phyloP scores from a whole-genome alignment of 352 stramenopile species.

The Phytophthora colocasiae region DNA sequence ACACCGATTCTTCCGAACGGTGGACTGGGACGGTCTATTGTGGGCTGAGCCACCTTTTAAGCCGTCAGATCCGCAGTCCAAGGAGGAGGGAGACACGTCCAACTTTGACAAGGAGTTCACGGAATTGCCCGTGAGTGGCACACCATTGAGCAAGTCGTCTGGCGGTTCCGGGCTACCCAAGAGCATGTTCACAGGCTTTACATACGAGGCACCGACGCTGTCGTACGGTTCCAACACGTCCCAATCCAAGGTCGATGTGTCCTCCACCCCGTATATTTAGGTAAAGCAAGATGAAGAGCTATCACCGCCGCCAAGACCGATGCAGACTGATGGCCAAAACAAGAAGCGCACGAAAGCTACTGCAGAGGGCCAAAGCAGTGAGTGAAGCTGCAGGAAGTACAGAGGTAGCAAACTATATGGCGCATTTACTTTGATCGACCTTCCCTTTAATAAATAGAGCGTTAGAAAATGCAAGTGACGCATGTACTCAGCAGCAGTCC shows the following conservation, averaged over 20 bases:
- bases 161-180: constrained; percentile 66
- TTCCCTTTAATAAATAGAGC: constrained; percentile 48
- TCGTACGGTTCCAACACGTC: constrained; percentile 89
- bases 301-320: constrained; percentile 15
- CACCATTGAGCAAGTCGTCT: constrained; percentile 76
- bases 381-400: constrained; percentile 35
- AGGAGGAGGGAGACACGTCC: constrained; percentile 87
- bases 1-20: constrained; percentile 85
- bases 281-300: constrained; percentile 24
- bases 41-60: constrained; percentile 90
- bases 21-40: constrained; percentile 90
- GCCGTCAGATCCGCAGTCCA: constrained; percentile 83
- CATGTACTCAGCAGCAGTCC: constrained; percentile 9
- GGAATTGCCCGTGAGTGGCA: constrained; percentile 83
- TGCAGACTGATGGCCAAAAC: constrained; percentile 11
- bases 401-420: constrained; percentile 23
- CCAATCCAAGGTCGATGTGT: constrained; percentile 87
- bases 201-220: constrained; percentile 84
- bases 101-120: constrained; percentile 94
- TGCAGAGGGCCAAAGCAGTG: constrained; percentile 7
- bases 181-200: constrained; percentile 90
- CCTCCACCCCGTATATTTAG: constrained; percentile 91
- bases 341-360: constrained; percentile 7
- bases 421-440: constrained; percentile 25
- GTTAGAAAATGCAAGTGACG: constrained; percentile 43